These are phyloP conservation scores for Malus orientalis DNA, from an alignment of 306 rosid genomes.

Conservation along the genomic window DNA sequence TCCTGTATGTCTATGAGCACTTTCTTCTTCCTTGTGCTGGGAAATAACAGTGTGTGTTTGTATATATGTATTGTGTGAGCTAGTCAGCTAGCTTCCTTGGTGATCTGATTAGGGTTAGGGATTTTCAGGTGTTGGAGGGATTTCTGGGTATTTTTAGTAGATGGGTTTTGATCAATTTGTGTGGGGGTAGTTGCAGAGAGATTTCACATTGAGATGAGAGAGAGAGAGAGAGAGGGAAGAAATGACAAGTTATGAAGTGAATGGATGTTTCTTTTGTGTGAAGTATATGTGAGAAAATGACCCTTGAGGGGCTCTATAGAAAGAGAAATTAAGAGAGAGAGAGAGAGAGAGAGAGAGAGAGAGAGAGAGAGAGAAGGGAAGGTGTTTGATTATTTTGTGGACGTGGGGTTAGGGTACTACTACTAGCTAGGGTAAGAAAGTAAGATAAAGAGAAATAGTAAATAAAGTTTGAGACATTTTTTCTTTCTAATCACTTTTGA, in stretches of 20 bases:
- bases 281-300: slow-evolving; percentile 98
- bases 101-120: slow-evolving; percentile 16
- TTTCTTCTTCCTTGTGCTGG: not conserved
- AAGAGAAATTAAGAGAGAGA: slow-evolving; percentile 1
- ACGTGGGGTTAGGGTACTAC: slow-evolving; percentile 47
- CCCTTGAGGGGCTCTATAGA: slow-evolving; percentile 58
- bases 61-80: not conserved
- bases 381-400: slow-evolving; percentile 43
- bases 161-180: slow-evolving; percentile 44
- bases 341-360: too few relatives aligned
- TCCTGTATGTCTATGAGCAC: not conserved
- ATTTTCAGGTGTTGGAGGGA: slow-evolving; percentile 31
- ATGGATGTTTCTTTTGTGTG: slow-evolving; percentile 94
- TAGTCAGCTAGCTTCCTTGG: not conserved
- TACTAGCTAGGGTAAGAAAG: slow-evolving; percentile 28
- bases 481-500: too few relatives aligned
- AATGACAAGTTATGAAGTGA: slow-evolving; percentile 88
- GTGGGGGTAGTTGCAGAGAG: slow-evolving; percentile 72
- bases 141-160: slow-evolving; percentile 37
- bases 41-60: not conserved
- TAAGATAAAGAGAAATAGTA: slow-evolving; percentile 13
- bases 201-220: slow-evolving; percentile 47
- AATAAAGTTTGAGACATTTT: slow-evolving; percentile 17
- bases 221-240: slow-evolving; percentile 24
- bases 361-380: slow-evolving; percentile 26